Evolutionary conservation across 208 protist species (phyloP).

Genomic region (Acanthamoeba quina): DNA sequence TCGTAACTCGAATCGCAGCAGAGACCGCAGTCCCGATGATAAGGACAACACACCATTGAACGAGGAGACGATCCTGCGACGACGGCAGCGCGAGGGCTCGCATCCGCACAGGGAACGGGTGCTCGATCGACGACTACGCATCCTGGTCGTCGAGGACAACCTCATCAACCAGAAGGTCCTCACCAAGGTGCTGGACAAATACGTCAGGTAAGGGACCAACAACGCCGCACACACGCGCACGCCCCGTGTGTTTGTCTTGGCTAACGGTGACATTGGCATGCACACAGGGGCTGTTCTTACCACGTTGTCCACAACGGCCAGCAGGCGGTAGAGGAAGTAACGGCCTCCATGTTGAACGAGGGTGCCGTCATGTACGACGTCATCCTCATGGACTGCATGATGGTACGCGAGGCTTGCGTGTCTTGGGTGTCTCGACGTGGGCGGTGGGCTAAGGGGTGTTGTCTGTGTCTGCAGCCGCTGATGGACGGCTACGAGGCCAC

Average conservation of each 20-base stretch:
- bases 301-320: constrained; percentile 42
- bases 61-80: neutral
- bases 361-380: constrained; percentile 45
- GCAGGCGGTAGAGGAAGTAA: constrained; percentile 39
- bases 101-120: neutral
- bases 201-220: neutral
- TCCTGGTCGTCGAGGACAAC: constrained; percentile 53
- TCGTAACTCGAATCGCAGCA: neutral
- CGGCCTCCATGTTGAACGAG: constrained; percentile 51
- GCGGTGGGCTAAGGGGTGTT: neutral
- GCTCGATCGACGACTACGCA: neutral
- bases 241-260: neutral
- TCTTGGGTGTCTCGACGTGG: neutral
- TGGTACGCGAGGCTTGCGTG: neutral
- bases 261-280: neutral
- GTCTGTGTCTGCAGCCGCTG: neutral
- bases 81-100: constrained; percentile 1
- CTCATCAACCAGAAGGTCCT: constrained; percentile 47
- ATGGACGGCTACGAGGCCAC: constrained; percentile 67
- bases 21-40: neutral
- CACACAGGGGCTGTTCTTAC: neutral
- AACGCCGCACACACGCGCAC: neutral
- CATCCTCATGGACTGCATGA: constrained; percentile 69
- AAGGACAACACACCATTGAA: neutral
- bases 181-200: constrained; percentile 12